Conservation (phyloP, 805 yeast species). For the Zygosaccharomyces lentus region DNA sequence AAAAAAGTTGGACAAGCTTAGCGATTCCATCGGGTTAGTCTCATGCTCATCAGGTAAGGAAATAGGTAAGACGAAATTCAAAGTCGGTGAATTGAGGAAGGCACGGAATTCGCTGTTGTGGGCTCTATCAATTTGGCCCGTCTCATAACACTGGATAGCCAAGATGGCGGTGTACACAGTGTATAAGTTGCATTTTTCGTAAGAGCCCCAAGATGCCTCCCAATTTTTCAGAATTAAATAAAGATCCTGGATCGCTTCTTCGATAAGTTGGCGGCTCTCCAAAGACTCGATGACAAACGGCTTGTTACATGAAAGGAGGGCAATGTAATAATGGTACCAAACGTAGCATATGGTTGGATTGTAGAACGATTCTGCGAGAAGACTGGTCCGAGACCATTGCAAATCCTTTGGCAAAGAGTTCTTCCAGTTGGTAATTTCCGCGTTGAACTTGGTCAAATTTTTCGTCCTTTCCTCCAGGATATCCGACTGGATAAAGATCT, state of each 20-base stretch:
- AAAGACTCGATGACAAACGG: conserved; percentile 40
- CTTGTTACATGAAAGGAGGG: conserved; percentile 47
- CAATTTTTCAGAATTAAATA: conserved; percentile 11
- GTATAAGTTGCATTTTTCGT: conserved; percentile 17
- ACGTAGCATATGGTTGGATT: conserved; percentile 45
- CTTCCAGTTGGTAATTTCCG: conserved; percentile 44
- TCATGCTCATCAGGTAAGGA: not conserved
- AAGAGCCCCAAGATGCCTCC: conserved; percentile 9
- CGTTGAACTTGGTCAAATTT: conserved; percentile 37
- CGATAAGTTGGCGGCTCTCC: conserved; percentile 11
- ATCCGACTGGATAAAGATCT: conserved; percentile 12
- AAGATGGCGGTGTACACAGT: conserved; percentile 17
- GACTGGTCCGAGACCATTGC: conserved; percentile 39
- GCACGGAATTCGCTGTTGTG: conserved; percentile 9
- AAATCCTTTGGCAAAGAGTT: conserved; percentile 39
- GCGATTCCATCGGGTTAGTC: conserved; percentile 7
- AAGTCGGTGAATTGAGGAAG: conserved; percentile 14
- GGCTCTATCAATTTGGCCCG: conserved; percentile 7
- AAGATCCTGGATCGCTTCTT: conserved; percentile 16
- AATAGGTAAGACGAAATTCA: conserved; percentile 15
- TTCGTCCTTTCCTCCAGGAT: conserved; percentile 34
- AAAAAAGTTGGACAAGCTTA: conserved; percentile 13
- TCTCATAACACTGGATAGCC: conserved; percentile 17
- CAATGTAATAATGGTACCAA: conserved; percentile 47
- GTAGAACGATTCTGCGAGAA: conserved; percentile 36